Conservation (phyloP, 257 asterid species). For the Capsicum chinense region DNA sequence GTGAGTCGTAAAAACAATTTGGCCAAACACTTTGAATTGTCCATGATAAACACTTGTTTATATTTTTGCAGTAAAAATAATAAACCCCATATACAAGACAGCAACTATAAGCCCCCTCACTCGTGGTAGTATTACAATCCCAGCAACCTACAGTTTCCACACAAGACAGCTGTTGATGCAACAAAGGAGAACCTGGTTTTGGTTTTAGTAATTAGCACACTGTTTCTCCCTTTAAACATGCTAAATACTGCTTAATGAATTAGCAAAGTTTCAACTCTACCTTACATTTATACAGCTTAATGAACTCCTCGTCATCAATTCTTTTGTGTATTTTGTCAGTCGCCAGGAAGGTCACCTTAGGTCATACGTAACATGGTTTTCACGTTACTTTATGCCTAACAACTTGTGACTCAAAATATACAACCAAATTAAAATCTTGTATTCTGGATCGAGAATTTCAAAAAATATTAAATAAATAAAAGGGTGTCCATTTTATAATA, state of each 20-base stretch:
- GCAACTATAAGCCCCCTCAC: too few species aligned
- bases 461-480: not conserved
- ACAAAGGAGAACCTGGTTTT: constrained; percentile 24
- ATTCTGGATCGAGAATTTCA: not conserved
- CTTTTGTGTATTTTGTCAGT: not conserved
- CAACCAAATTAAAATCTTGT: not conserved
- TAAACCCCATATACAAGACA: not conserved
- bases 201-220: not conserved
- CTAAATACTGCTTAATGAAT: not conserved
- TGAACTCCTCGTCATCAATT: constrained; percentile 17
- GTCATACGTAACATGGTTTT: not conserved
- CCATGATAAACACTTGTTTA: not conserved
- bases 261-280: constrained; percentile 31
- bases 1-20: not conserved
- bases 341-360: constrained; percentile 34
- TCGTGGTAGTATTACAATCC: not conserved
- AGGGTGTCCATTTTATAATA: not conserved
- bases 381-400: not conserved
- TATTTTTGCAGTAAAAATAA: not conserved
- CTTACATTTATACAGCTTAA: constrained; percentile 63
- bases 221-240: constrained; percentile 17
- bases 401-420: constrained; percentile 15
- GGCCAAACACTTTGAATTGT: not conserved
- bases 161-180: not conserved
- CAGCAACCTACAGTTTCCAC: not conserved